phyloP scores from a whole-genome alignment of 176 grass and related monocot genomes.

The Musa schizocarpa region DNA sequence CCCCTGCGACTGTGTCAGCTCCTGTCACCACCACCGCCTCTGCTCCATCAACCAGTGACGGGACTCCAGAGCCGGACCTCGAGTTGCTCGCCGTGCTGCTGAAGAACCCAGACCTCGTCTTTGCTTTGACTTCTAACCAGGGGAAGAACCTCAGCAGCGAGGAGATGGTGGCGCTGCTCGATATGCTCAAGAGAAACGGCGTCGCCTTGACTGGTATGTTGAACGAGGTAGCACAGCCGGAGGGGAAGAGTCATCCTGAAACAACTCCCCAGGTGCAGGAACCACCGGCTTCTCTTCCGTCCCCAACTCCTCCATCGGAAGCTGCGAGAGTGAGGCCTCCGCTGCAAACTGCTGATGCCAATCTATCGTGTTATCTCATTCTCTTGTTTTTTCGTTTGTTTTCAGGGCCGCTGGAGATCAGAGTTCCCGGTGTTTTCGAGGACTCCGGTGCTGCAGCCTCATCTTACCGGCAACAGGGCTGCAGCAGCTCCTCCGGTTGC shows the following conservation, averaged over 20 bases:
- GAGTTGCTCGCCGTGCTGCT: conserved; percentile 87
- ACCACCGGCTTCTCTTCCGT: conserved; percentile 54
- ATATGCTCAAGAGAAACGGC: conserved; percentile 78
- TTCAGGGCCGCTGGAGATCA: conserved; percentile 56
- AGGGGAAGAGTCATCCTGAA: conserved; percentile 3
- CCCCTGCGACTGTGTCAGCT: conserved; percentile 16
- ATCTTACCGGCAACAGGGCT: conserved; percentile 17
- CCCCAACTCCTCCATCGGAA: conserved; percentile 72
- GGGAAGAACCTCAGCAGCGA: conserved; percentile 34
- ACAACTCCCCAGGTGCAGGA: conserved; percentile 21
- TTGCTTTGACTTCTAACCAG: conserved; percentile 71
- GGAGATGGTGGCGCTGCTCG: conserved; percentile 67
- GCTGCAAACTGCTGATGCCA: conserved; percentile 2
- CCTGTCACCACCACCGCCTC: conserved; percentile 15
- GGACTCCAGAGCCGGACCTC: conserved; percentile 43
- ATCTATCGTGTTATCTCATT: conserved; percentile 19
- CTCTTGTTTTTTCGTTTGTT: background rate
- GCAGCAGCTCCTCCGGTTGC: background rate
- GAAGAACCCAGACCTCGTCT: conserved; percentile 87
- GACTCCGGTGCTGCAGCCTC: conserved; percentile 11
- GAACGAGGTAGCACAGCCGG: conserved; percentile 20
- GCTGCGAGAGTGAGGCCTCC: conserved; percentile 39
- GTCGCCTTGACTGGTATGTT: conserved; percentile 50
- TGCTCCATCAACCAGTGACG: conserved; percentile 18
- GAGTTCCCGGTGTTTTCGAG: conserved; percentile 25